Percentiles rank a stretch among this genome's conserved stretches.
phyloP scores from a whole-genome alignment of 768 basidiomycete genomes.

The Postia placenta region DNA sequence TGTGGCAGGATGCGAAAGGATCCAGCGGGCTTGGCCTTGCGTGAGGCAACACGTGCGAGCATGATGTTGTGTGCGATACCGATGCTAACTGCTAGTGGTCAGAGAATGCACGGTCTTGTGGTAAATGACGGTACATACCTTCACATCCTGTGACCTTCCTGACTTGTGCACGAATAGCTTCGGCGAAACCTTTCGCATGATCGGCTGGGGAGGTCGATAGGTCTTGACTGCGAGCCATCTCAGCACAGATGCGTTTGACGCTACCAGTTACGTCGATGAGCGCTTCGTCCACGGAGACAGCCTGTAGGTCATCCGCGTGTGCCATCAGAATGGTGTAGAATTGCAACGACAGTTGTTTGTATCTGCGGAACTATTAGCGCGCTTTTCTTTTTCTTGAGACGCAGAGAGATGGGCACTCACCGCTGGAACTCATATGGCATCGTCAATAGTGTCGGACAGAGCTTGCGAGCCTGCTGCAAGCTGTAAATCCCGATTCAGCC shows the following conservation, averaged over 20 bases:
- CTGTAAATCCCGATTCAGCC: conserved; percentile 29
- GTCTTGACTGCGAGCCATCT: conserved; percentile 25
- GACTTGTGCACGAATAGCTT: conserved; percentile 74
- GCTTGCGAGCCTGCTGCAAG: conserved; percentile 49
- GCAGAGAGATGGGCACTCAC: conserved; percentile 29
- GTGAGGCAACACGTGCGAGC: conserved; percentile 87
- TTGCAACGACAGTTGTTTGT: conserved; percentile 74
- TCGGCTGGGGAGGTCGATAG: conserved; percentile 29
- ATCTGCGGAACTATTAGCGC: conserved; percentile 40
- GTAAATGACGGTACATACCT: conserved; percentile 38
- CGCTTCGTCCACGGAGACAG: conserved; percentile 95
- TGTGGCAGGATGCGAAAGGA: conserved; percentile 65
- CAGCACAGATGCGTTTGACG: conserved; percentile 33
- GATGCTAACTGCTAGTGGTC: conserved; percentile 61
- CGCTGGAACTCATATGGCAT: conserved; percentile 93
- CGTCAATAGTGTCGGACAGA: conserved; percentile 69
- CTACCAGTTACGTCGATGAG: conserved; percentile 79
- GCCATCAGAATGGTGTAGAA: conserved; percentile 93
- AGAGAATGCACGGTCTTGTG: not conserved
- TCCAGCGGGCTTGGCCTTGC: conserved; percentile 86
- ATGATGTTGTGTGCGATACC: conserved; percentile 91
- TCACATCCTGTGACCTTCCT: conserved; percentile 78
- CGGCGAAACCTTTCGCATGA: conserved; percentile 72
- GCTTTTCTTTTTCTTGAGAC: not conserved
- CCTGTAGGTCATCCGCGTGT: conserved; percentile 87